These are phyloP conservation scores for Pythium biforme DNA, from an alignment of 352 stramenopile species.

Conservation along the genomic window DNA sequence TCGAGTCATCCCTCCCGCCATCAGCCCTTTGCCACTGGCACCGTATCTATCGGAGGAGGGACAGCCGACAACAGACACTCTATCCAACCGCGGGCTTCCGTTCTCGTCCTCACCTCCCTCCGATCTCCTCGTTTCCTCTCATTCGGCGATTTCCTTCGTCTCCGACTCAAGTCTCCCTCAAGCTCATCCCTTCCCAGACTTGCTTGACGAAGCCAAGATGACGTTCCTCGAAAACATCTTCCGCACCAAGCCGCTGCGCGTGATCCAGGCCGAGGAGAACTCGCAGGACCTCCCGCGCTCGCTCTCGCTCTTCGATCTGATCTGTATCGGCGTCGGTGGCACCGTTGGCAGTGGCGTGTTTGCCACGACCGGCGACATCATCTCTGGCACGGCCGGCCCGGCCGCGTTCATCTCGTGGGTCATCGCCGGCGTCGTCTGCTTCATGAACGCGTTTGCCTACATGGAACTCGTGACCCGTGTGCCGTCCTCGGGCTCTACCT, in stretches of 20 bases:
- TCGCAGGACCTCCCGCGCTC: constrained; percentile 60
- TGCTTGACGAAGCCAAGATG: constrained; percentile 21
- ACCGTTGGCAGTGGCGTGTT: constrained; percentile 93
- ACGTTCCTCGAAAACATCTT: constrained; percentile 51
- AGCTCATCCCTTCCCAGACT: neutral
- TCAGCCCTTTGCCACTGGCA: neutral
- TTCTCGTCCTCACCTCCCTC: neutral
- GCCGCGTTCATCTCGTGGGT: constrained; percentile 80
- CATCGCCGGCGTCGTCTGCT: constrained; percentile 79
- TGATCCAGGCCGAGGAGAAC: constrained; percentile 77
- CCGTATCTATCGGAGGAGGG: constrained; percentile 2
- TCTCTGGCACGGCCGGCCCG: constrained; percentile 75
- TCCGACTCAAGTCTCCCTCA: neutral
- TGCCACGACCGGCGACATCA: constrained; percentile 73
- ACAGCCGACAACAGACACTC: neutral
- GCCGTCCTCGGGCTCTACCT: constrained; percentile 88
- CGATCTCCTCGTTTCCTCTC: neutral
- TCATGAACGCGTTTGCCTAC: constrained; percentile 85
- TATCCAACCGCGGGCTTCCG: neutral
- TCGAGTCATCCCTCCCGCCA: constrained; percentile 4
- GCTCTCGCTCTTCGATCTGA: constrained; percentile 86
- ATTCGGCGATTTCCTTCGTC: constrained; percentile 11
- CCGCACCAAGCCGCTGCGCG: constrained; percentile 71
- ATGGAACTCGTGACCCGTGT: constrained; percentile 88
- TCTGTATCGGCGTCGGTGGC: constrained; percentile 90